phyloP scores from a whole-genome alignment of 169 alveolate genomes.

The Pseudocohnilembus persalinus region DNA sequence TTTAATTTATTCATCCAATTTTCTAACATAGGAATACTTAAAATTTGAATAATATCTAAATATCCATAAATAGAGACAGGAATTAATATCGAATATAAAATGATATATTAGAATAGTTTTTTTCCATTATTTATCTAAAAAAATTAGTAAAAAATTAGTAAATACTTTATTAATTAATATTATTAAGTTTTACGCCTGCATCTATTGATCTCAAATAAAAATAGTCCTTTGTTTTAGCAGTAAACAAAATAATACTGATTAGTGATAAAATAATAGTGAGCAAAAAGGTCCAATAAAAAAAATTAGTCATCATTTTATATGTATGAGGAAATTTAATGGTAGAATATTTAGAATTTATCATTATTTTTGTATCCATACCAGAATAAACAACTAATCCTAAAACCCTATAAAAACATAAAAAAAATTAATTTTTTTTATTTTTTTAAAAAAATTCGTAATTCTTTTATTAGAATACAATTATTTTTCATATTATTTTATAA shows the following conservation, averaged over 20 bases:
- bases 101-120: constrained; percentile 7
- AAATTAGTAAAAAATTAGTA: neutral
- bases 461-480: no score
- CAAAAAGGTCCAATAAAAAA: constrained; percentile 1
- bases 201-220: constrained; percentile 7
- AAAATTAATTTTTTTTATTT: neutral
- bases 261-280: neutral
- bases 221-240: constrained; percentile 35
- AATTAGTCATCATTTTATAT: constrained; percentile 6
- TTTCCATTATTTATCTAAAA: neutral
- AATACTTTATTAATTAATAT: neutral
- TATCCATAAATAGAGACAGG: constrained; percentile 62
- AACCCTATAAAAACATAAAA: constrained; percentile 36
- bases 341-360: constrained; percentile 47
- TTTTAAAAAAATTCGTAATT: neutral
- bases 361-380: constrained; percentile 72
- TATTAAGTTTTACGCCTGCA: neutral
- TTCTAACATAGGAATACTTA: constrained; percentile 43
- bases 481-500: neutral
- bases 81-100: constrained; percentile 35
- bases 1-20: constrained; percentile 37
- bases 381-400: constrained; percentile 70
- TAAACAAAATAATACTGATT: constrained; percentile 29
- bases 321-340: constrained; percentile 9
- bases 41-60: constrained; percentile 46